Evolutionary conservation across 108 stramenopile genomes (phyloP).

Genomic region (Bacterosira constricta): DNA sequence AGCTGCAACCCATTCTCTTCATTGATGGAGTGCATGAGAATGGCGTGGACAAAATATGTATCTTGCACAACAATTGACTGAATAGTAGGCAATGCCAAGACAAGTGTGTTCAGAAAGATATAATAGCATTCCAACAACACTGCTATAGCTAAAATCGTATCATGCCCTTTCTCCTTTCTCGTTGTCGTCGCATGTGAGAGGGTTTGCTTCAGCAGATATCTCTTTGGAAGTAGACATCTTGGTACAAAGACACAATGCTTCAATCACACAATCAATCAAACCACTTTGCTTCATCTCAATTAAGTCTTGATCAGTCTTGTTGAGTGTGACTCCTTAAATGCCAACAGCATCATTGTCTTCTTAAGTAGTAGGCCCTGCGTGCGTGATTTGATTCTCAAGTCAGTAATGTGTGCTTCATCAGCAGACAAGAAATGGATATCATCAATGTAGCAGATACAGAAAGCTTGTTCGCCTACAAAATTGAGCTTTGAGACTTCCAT

Average conservation of each 20-base stretch:
- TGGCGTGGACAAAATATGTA: constrained; percentile 16
- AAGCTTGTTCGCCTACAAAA: no score
- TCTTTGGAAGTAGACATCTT: not conserved
- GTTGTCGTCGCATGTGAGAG: constrained; percentile 46
- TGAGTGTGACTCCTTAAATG: constrained; percentile 4
- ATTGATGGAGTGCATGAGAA: constrained; percentile 40
- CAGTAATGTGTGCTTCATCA: not conserved
- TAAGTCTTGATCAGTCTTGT: no score
- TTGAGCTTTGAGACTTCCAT: no score
- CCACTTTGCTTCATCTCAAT: constrained; percentile 46
- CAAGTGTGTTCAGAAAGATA: constrained; percentile 50
- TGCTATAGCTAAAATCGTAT: constrained; percentile 40
- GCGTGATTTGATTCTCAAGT: not conserved
- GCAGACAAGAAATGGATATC: not conserved
- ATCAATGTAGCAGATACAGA: not conserved
- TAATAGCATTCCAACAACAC: constrained; percentile 57
- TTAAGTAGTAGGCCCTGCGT: constrained; percentile 24
- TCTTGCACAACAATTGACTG: constrained; percentile 18
- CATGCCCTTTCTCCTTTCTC: constrained; percentile 33
- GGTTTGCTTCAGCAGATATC: constrained; percentile 27
- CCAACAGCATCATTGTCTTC: constrained; percentile 27
- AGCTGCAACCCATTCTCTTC: constrained; percentile 41
- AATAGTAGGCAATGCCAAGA: constrained; percentile 45
- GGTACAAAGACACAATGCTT: constrained; percentile 22
- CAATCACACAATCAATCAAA: constrained; percentile 43